phyloP scores from a whole-genome alignment of 306 rosid genomes.

The Herpetospermum pedunculosum region DNA sequence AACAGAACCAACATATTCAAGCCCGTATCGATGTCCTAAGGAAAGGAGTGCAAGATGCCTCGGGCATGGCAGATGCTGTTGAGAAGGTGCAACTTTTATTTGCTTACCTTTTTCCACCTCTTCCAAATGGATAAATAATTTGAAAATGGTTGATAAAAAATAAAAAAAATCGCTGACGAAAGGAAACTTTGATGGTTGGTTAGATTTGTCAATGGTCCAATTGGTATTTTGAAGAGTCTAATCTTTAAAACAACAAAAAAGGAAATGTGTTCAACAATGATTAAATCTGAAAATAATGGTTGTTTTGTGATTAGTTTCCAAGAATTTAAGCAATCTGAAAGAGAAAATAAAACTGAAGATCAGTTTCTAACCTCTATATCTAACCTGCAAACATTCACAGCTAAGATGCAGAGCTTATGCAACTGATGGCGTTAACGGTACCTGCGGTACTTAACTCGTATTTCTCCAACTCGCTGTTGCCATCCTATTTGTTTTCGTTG shows the following conservation, averaged over 20 bases:
- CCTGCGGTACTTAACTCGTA: not conserved
- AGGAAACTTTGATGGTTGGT: not conserved
- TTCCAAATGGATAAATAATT: conserved; percentile 9
- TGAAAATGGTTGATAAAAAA: conserved; percentile 4
- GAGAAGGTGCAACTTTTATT: conserved; percentile 26
- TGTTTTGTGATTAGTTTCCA: not conserved
- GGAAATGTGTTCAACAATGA: not conserved
- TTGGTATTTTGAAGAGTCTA: not conserved
- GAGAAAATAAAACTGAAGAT: not conserved
- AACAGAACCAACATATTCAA: conserved; percentile 29
- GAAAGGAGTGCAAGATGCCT: conserved; percentile 26
- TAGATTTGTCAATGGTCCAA: not conserved
- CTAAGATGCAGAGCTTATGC: not conserved
- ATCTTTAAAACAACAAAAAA: not conserved
- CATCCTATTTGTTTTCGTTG: not conserved
- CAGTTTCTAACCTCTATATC: not conserved
- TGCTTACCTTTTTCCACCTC: conserved; percentile 3
- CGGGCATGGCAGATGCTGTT: conserved; percentile 18
- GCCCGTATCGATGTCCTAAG: conserved; percentile 32
- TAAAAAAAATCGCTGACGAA: not conserved
- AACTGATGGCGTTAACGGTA: not conserved
- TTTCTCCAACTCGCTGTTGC: not conserved
- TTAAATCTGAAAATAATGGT: not conserved
- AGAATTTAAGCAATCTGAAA: not conserved
- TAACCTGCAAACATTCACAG: not conserved